Conservation (phyloP, 306 rosid species). For the Styphnolobium japonicum region DNA sequence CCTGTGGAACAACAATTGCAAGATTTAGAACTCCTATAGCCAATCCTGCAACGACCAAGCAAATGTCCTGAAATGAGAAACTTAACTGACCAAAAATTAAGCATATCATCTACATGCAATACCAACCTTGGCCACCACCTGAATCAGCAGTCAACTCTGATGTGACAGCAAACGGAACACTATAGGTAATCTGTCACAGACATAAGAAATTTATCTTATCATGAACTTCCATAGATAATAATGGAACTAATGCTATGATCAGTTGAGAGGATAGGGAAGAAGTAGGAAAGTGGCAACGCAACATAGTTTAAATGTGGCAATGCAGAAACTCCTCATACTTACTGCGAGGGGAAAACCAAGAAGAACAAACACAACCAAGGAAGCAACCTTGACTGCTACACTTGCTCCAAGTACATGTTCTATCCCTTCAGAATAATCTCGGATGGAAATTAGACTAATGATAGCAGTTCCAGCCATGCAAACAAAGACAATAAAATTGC, state of each 20-base stretch:
- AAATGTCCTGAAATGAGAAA: constrained; percentile 25
- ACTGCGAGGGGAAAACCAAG: constrained; percentile 99
- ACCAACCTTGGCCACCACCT: constrained; percentile 95
- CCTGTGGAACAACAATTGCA: constrained; percentile 97
- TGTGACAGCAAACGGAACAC: constrained; percentile 93
- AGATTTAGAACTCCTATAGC: constrained; percentile 98
- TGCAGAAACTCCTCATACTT: constrained; percentile 33
- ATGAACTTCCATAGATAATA: constrained; percentile 1
- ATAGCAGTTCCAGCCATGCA: constrained; percentile 95
- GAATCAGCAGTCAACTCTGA: constrained; percentile 92
- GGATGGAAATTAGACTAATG: constrained; percentile 68
- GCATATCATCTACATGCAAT: constrained; percentile 3
- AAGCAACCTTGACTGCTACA: constrained; percentile 64
- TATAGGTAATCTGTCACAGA: constrained; percentile 84
- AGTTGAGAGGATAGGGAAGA: neutral
- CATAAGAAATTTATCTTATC: constrained; percentile 22
- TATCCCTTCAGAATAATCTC: constrained; percentile 57
- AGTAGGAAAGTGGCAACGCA: neutral
- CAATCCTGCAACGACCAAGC: constrained; percentile 63
- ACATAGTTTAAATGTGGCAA: constrained; percentile 8
- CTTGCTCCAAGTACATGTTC: constrained; percentile 77
- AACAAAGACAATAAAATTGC: constrained; percentile 90
- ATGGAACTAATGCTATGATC: neutral
- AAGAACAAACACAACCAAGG: constrained; percentile 83
- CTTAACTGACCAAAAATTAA: constrained; percentile 9